Evolutionary conservation across 192 early-diverging fungal species (phyloP), one percentile per base, ranked within the genome.

Genomic region (Podila horticola): DNA sequence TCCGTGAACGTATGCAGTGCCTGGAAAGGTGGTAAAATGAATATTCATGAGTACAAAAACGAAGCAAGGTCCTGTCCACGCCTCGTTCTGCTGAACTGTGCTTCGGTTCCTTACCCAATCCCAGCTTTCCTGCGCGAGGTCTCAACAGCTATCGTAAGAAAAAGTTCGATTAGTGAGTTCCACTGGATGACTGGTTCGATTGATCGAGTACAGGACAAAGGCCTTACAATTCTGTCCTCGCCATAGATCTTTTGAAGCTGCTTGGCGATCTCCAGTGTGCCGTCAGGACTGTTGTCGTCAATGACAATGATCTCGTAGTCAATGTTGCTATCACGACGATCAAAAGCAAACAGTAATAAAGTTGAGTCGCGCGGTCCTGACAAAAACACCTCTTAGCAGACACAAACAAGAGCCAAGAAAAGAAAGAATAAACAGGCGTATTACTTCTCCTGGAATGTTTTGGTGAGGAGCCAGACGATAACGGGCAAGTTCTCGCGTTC

Each of bases 301-400:
- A 99, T 94, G 70, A 99, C 93, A 62, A 99, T 95, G 67, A 99
- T 95, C 77, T 99, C 97, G 83, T 94, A 99, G 84, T 97, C 93
- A 34, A 99, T 88, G 58, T 92, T 84, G 73, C 92, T 93, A 79
- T 11, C 58, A 24, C 30, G 20, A 33, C 10, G 12, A 57, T 62
- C 10, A 29, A 50, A 24, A 58, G 3, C 24, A 66, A 41, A 51
- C n/a, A 51, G 15, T 3, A 29, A 65, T 4, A 63, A 30, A 28
- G 36, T 38, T 38, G 26, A 31, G 34, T 55, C 20, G 52, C 52
- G 52, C 6, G 52, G 4, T 8, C 9, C 9, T 11, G 31, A 22
- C 61, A 2, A 38, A 6, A 38, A 50, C 38, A n/a, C n/a, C n/a
- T 31, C 45, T 41, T n/a, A 36, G 13, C 15, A 17, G 6, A 28